Percentiles rank a stretch among this genome's conserved stretches.
Evolutionary conservation across 2,329 filamentous ascomycete genomes (phyloP).

Genomic region (Fusarium sp.): DNA sequence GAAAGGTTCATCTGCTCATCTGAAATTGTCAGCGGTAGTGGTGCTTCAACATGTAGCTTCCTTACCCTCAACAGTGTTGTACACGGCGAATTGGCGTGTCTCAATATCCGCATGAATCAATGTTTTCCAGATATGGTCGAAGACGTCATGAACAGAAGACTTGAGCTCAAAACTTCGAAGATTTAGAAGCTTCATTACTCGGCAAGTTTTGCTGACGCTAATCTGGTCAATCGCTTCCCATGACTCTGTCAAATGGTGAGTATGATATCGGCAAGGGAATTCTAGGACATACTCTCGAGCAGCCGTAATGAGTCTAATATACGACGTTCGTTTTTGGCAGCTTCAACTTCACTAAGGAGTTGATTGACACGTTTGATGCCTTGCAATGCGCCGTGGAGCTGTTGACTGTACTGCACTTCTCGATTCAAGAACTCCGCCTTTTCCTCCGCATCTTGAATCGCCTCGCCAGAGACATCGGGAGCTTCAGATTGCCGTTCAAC

Average conservation of each 20-base stretch:
- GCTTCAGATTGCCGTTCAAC: conserved; percentile 83
- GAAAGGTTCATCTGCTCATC: conserved; percentile 65
- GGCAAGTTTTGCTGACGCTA: conserved; percentile 70
- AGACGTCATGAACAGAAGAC: conserved; percentile 72
- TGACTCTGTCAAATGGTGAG: conserved; percentile 58
- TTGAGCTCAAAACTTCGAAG: conserved; percentile 75
- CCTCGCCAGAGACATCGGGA: conserved; percentile 65
- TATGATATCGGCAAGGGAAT: not conserved
- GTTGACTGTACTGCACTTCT: conserved; percentile 70
- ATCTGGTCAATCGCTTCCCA: conserved; percentile 70
- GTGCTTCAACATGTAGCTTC: not conserved
- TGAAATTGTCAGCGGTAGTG: conserved; percentile 43
- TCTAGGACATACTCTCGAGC: conserved; percentile 63
- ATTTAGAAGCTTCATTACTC: conserved; percentile 74
- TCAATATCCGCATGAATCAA: conserved; percentile 73
- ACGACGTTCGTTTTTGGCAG: conserved; percentile 64
- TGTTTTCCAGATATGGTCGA: conserved; percentile 77
- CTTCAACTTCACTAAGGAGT: conserved; percentile 72
- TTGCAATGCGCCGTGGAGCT: conserved; percentile 64
- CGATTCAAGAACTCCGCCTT: conserved; percentile 68
- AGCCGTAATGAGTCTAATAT: conserved; percentile 68
- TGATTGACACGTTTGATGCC: conserved; percentile 69
- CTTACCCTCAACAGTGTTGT: conserved; percentile 63
- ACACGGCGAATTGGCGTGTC: conserved; percentile 67
- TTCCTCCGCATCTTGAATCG: conserved; percentile 65